Conservation (phyloP, 805 yeast genomes). For the Cyberlindnera galapagoensis region DNA sequence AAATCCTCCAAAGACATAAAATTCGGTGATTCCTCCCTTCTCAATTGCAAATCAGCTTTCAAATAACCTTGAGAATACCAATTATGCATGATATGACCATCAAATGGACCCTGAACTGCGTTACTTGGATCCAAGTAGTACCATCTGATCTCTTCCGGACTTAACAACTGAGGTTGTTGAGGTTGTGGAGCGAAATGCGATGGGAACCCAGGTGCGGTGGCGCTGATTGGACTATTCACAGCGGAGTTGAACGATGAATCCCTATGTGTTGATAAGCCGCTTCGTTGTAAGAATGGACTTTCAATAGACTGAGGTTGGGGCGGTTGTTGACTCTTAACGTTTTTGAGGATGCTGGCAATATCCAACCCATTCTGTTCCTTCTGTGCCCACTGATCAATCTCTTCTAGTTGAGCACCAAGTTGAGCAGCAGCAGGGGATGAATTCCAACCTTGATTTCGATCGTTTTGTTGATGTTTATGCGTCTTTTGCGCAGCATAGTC, state of each 20-base stretch:
- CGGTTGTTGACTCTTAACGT: constrained; percentile 13
- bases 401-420: constrained; percentile 13
- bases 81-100: constrained; percentile 65
- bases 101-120: constrained; percentile 76
- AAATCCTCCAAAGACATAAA: constrained; percentile 50
- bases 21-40: constrained; percentile 48
- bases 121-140: constrained; percentile 65
- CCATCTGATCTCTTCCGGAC: constrained; percentile 53
- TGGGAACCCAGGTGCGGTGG: too few relatives aligned
- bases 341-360: constrained; percentile 18
- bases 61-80: constrained; percentile 67
- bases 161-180: constrained; percentile 17
- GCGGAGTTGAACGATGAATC: constrained; percentile 7
- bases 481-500: constrained; percentile 15
- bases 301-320: constrained; percentile 6
- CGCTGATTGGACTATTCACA: constrained; percentile 8
- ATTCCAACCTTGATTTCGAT: not conserved
- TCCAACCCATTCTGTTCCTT: constrained; percentile 20
- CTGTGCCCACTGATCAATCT: constrained; percentile 18
- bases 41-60: constrained; percentile 44
- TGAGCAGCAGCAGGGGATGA: constrained; percentile 9
- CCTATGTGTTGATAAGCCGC: constrained; percentile 3
- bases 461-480: constrained; percentile 2
- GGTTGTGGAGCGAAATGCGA: not conserved
- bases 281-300: constrained; percentile 7